Evolutionary conservation across 2,329 filamentous ascomycete genomes (phyloP), one percentile per base, ranked within the genome.

Genomic region (Phoma sp.): DNA sequence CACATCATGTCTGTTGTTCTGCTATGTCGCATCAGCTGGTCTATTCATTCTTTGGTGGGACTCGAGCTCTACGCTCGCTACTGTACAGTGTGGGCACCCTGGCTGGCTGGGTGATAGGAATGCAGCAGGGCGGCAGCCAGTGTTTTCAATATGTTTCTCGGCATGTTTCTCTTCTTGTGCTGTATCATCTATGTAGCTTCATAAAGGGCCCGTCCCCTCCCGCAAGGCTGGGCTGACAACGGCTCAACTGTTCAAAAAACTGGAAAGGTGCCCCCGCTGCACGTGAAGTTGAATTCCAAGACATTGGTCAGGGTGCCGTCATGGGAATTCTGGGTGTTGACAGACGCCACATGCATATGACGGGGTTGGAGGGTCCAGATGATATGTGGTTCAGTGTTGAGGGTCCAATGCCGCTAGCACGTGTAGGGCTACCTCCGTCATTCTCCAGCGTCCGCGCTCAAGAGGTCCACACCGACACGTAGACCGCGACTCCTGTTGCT

Each of bases 1-100:
- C 62, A 62, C 61, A 64, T 58, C 66, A 67, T 69, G 63, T 68
- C 57, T 70, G 67, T 70, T 69, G 67, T 67, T 65, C 58, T 59
- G 58, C 59, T 55, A 58, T 50, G 59, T 62, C 46, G 62, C 57
- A 60, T 51, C 53, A 52, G 44, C 46, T 56, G 49, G 55, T 58
- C 51, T 56, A 52, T 59, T 60, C 51, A 55, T 64, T 59, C 55
- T 58, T 52, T 48, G 44, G 22, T 44, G 42, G 44, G 43, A 46
- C 59, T 40, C 49, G 48, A 55, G 60, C 29, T 62, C 58, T 61
- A 60, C 59, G 58, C 63, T 68, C 61, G 55, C 61, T 63, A 67
- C 52, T 55, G 45, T 60, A 57, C 55, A 62, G 61, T 55, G 60
- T 60, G 49, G 55, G 48, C 39, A 51, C 44, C 46, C 55, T 62